These are phyloP conservation scores for Parasarocladium wereldwijsianum DNA, from an alignment of 2,329 filamentous ascomycete genomes.

Conservation along the genomic window DNA sequence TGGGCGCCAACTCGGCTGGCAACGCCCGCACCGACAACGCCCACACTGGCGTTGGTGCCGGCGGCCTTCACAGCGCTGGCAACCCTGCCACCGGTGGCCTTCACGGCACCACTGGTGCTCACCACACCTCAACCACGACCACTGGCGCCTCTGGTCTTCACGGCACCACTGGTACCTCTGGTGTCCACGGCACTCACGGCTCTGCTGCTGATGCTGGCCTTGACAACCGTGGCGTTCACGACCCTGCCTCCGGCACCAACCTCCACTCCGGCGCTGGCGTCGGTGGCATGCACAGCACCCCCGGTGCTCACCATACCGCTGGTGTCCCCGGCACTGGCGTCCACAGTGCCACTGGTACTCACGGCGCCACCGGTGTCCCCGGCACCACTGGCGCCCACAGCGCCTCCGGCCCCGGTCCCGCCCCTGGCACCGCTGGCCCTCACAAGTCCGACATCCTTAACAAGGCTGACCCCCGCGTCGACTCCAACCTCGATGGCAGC, in stretches of 20 bases:
- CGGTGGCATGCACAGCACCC: slow-evolving; percentile 6
- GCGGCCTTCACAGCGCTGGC: slow-evolving; percentile 13
- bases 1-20: slow-evolving; percentile 13
- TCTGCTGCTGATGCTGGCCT: slow-evolving; percentile 9
- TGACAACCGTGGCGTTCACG: slow-evolving; percentile 1
- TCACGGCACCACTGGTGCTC: slow-evolving; percentile 7
- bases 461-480: slow-evolving; percentile 12
- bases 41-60: slow-evolving; percentile 10
- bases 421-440: slow-evolving; percentile 19
- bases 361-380: slow-evolving; percentile 6
- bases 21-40: slow-evolving; percentile 10
- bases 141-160: slow-evolving; percentile 11
- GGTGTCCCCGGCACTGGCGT: slow-evolving; percentile 15
- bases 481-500: slow-evolving; percentile 38
- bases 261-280: not conserved
- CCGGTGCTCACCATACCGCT: slow-evolving; percentile 11
- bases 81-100: slow-evolving; percentile 9
- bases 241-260: slow-evolving; percentile 1
- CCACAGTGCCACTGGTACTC: slow-evolving; percentile 13
- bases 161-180: slow-evolving; percentile 13
- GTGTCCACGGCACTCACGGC: slow-evolving; percentile 16
- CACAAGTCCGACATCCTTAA: slow-evolving; percentile 23
- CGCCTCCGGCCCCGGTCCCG: slow-evolving; percentile 13
- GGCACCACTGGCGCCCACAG: slow-evolving; percentile 8
- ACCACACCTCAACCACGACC: slow-evolving; percentile 20